Base-by-base conservation (phyloP, 768 basidiomycete genomes). In the Boletus fagicola region DNA sequence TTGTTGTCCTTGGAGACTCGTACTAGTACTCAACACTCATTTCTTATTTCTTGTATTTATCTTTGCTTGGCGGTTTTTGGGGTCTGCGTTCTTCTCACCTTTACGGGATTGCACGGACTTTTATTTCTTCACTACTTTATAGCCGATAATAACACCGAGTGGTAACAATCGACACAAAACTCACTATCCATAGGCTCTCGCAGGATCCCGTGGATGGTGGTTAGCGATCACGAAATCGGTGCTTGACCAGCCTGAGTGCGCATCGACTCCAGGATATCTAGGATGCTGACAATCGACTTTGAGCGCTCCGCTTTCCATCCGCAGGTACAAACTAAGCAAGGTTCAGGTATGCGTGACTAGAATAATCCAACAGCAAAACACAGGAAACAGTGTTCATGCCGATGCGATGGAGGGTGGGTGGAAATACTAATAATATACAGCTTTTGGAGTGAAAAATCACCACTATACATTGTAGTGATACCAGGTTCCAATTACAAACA, bases 391-490 rank as follows among this genome's bases (percentile, higher is more conserved):
- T 8, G 22, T 20, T 20, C 13, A 12, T 24, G 15, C 22, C 5
- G 20, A 30, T 46, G 7, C 5, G 20, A 36, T 43, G 33, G 12
- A 40, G 40, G 5, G 49, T 39, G 47, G 55, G 28, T 54, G 42
- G 35, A 68, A 68, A 68, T 70, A 68, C 30, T 20, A 65, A 68
- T 68, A 68, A 65, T 52, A 65, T 68, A 68, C 58, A 67, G 6
- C 12, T 4, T 31, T 39, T 20, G 33, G 22, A 43, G 33, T 22
- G 39, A 47, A 39, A 24, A 40, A 48, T 63, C 60, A 71, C 65
- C 70, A 53, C 51, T 35, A 51, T 39, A 65, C 55, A 50, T 20
- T 28, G 46, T 31, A 53, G 45, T 45, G 44, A 61, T 39, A 30
- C 49, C 52, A 22, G 22, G n/a, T 12, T 35, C 40, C 56, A 40